Conservation (phyloP, 805 yeast genomes). For the Kodamaea kaohsiungensis region DNA sequence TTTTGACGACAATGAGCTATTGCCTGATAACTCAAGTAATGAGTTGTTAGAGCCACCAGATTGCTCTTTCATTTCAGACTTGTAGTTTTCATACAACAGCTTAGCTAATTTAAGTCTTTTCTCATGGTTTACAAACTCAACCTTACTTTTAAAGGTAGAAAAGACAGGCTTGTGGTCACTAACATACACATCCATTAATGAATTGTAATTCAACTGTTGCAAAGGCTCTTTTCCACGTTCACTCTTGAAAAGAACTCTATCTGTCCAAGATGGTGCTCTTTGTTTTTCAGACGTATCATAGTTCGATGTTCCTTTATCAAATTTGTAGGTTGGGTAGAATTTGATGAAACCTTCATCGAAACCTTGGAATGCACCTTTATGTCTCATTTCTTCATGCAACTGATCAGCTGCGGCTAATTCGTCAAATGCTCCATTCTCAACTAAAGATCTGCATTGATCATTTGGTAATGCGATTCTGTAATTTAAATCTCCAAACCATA, state of each 20-base stretch:
- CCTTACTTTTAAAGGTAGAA: conserved; percentile 69
- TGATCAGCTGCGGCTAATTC: conserved; percentile 75
- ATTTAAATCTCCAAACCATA: conserved; percentile 95
- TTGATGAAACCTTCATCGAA: conserved; percentile 73
- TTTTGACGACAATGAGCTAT: conserved; percentile 9
- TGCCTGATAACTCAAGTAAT: conserved; percentile 11
- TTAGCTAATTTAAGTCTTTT: conserved; percentile 30
- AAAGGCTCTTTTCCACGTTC: conserved; percentile 34
- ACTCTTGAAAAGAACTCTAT: conserved; percentile 71
- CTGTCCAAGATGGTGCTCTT: conserved; percentile 98
- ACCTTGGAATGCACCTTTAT: conserved; percentile 17
- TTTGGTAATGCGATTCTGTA: conserved; percentile 75
- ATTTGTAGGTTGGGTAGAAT: conserved; percentile 93
- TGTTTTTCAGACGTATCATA: conserved; percentile 92
- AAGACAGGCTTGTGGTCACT: conserved; percentile 96
- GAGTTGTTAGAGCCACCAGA: background rate
- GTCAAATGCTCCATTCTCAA: conserved; percentile 48
- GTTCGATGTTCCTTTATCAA: conserved; percentile 76
- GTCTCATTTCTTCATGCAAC: conserved; percentile 65
- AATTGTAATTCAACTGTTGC: conserved; percentile 66
- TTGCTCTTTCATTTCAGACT: background rate
- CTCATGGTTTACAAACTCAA: conserved; percentile 59
- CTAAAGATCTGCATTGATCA: conserved; percentile 60
- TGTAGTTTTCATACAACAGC: conserved; percentile 15
- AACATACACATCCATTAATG: conserved; percentile 55